phyloP scores from a whole-genome alignment of 257 asterid species.

The Fraxinus americana region DNA sequence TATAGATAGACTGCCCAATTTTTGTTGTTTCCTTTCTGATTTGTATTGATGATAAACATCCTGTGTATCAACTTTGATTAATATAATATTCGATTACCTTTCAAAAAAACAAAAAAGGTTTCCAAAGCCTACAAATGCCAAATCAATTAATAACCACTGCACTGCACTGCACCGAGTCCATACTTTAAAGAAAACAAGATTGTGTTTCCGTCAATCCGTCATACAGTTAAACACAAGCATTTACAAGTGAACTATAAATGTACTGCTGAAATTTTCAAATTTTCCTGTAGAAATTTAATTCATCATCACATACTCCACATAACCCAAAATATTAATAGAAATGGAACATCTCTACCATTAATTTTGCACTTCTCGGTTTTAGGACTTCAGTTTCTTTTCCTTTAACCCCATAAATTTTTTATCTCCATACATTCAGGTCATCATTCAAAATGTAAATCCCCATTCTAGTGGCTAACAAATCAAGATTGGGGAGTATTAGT shows the following conservation, averaged over 20 bases:
- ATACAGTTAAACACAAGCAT: background rate
- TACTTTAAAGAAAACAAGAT: background rate
- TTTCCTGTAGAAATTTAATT: background rate
- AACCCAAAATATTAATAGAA: background rate
- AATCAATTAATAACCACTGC: background rate
- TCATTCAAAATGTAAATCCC: background rate
- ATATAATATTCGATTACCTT: no score
- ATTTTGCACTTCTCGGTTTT: background rate
- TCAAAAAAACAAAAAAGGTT: no score
- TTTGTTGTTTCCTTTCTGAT: no score
- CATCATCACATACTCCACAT: background rate
- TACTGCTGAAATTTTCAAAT: background rate
- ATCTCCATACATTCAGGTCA: background rate
- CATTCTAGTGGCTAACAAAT: background rate
- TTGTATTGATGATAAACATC: no score
- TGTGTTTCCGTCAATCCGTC: background rate
- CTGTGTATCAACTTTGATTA: no score
- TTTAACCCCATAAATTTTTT: background rate
- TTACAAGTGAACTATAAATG: background rate
- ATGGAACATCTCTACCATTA: background rate
- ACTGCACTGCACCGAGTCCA: background rate
- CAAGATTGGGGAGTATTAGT: slow-evolving; percentile 1
- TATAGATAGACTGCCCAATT: no score
- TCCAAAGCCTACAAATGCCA: background rate
- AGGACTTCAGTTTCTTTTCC: background rate